A percentile compares a stretch with the other conserved stretches of the same genome.
Evolutionary conservation across 139 green algal species (phyloP).

Genomic region (Chlorella sp.): DNA sequence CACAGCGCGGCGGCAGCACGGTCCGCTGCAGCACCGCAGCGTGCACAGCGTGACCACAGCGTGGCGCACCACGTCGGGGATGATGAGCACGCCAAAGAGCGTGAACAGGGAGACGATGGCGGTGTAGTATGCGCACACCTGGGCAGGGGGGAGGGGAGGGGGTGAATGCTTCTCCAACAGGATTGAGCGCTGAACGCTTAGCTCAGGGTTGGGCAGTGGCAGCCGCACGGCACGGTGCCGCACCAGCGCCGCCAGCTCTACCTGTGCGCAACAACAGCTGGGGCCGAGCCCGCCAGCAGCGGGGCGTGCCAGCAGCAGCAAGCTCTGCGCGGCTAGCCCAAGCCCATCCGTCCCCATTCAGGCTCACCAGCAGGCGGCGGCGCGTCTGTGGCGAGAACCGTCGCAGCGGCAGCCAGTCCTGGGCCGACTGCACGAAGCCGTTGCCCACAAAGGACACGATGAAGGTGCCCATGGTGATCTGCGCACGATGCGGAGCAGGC

Average conservation of each 20-base stretch:
- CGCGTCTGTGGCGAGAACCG: slow-evolving; percentile 39
- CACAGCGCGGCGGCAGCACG: neutral
- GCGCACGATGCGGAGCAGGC: no score
- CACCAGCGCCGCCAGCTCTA: no score
- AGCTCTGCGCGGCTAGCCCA: neutral
- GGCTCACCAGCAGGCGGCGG: slow-evolving; percentile 73
- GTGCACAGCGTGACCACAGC: neutral
- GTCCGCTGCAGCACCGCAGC: neutral
- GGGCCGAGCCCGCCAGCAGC: neutral
- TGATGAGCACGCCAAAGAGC: slow-evolving; percentile 87
- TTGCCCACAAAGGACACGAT: slow-evolving; percentile 93
- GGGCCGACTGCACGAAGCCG: slow-evolving; percentile 67
- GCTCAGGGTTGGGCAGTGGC: no score
- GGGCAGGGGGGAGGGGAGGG: neutral
- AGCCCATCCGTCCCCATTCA: neutral
- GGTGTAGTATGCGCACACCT: slow-evolving; percentile 86
- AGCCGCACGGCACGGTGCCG: no score
- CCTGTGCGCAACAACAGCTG: no score
- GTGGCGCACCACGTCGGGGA: slow-evolving; percentile 81
- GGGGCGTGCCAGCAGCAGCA: neutral
- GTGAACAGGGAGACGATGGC: slow-evolving; percentile 81
- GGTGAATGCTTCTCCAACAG: no score
- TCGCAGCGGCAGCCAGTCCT: slow-evolving; percentile 42
- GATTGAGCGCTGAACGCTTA: no score
- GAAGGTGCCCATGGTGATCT: slow-evolving; percentile 94